Conservation (phyloP, 1,284 basidiomycete species). For the Fomitopsis palustris region DNA sequence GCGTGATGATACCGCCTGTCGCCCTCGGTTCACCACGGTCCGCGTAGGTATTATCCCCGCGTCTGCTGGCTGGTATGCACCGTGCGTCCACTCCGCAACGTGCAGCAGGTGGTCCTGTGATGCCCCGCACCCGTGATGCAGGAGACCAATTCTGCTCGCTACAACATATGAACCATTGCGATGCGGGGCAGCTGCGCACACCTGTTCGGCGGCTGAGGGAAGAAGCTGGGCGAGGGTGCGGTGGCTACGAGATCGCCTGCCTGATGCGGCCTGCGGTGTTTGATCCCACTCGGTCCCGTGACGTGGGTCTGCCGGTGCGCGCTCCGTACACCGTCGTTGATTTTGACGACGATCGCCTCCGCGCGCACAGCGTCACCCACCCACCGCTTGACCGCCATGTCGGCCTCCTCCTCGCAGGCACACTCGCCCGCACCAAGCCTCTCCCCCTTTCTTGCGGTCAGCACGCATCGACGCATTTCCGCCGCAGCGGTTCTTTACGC, state of each 20-base stretch:
- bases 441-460: constrained; percentile 23
- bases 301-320: background rate
- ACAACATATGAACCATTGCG: background rate
- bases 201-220: background rate
- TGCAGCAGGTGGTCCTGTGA: background rate
- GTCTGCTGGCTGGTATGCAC: background rate
- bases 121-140: background rate
- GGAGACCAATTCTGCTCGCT: background rate
- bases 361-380: background rate
- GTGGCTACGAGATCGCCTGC: constrained; percentile 5
- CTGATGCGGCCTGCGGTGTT: constrained; percentile 4
- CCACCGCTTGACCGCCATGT: background rate
- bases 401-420: background rate
- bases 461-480: constrained; percentile 3
- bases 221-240: too few species aligned
- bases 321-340: background rate
- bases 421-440: constrained; percentile 10
- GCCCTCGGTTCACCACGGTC: constrained; percentile 1
- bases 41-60: background rate
- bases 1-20: constrained; percentile 14
- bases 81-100: background rate
- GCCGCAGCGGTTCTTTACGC: background rate
- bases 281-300: constrained; percentile 6
- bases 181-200: background rate
- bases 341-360: background rate